These are phyloP conservation scores for Entonaema liquescens DNA, from an alignment of 495 filamentous ascomycete species.

Conservation along the genomic window DNA sequence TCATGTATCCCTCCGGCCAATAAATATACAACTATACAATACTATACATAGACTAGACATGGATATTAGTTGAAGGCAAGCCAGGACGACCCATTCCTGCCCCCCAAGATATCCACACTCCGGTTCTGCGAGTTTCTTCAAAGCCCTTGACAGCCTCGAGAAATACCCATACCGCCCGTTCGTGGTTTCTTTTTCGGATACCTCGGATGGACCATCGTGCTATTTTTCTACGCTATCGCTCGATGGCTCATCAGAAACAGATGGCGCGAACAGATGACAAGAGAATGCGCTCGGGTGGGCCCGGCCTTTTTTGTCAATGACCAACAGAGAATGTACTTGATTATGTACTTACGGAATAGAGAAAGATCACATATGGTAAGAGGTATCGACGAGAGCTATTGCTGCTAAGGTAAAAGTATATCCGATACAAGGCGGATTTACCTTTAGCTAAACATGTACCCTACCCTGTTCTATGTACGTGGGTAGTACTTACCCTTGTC, in stretches of 20 bases:
- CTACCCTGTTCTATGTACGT: neutral
- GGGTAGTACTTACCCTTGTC: neutral
- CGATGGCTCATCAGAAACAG: constrained; percentile 31
- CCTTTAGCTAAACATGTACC: too few species aligned
- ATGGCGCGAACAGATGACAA: constrained; percentile 34
- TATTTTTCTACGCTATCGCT: constrained; percentile 38
- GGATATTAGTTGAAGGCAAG: neutral
- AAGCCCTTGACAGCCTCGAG: constrained; percentile 3
- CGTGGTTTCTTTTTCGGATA: constrained; percentile 30
- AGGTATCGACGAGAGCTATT: neutral
- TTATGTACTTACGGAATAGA: neutral
- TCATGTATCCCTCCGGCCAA: neutral
- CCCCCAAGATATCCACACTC: constrained; percentile 14
- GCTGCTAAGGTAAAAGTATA: neutral
- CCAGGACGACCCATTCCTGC: constrained; percentile 9
- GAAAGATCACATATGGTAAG: neutral
- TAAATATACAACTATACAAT: neutral
- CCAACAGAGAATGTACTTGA: neutral
- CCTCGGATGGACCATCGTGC: constrained; percentile 41
- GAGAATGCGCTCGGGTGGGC: constrained; percentile 22
- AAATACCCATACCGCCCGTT: constrained; percentile 33
- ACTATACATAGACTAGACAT: constrained; percentile 10
- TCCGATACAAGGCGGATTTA: too few species aligned
- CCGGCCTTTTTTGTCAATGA: constrained; percentile 17
- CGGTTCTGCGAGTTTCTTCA: neutral